Conservation (phyloP, 768 basidiomycete species). For the Leccinum truebloodii region DNA sequence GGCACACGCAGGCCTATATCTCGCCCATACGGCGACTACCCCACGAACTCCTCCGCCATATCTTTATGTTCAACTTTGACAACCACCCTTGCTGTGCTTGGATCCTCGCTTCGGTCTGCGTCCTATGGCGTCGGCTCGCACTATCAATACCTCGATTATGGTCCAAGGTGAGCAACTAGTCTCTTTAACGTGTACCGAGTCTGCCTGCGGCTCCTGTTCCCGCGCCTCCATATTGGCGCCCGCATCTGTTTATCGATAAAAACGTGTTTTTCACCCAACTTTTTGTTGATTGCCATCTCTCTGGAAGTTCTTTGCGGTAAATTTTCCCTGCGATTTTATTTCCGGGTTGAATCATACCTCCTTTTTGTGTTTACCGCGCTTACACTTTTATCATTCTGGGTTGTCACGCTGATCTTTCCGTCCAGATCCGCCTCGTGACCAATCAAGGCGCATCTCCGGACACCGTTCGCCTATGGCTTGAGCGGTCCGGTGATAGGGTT, state of each 20-base stretch:
- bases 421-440: slow-evolving; percentile 72
- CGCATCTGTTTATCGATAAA: slow-evolving; percentile 17
- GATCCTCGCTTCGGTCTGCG: slow-evolving; percentile 70
- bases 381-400: neutral
- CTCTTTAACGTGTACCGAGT: neutral
- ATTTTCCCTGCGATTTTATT: neutral
- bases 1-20: slow-evolving; percentile 60
- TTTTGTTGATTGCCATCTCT: neutral
- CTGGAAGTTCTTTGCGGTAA: neutral
- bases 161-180: slow-evolving; percentile 62
- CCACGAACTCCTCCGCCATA: slow-evolving; percentile 67
- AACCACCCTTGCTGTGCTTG: slow-evolving; percentile 74
- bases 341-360: slow-evolving; percentile 1
- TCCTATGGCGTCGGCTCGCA: slow-evolving; percentile 64
- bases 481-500: slow-evolving; percentile 68
- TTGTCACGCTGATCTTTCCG: slow-evolving; percentile 3
- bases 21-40: slow-evolving; percentile 74
- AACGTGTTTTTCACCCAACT: slow-evolving; percentile 9
- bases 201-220: slow-evolving; percentile 7
- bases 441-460: slow-evolving; percentile 71
- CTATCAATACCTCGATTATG: slow-evolving; percentile 69
- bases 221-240: slow-evolving; percentile 18
- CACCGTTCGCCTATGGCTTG: slow-evolving; percentile 80
- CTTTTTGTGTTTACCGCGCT: slow-evolving; percentile 5
- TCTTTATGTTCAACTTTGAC: slow-evolving; percentile 71